Conservation (phyloP, 495 filamentous ascomycete genomes). For the Bathelium albidoporum region DNA sequence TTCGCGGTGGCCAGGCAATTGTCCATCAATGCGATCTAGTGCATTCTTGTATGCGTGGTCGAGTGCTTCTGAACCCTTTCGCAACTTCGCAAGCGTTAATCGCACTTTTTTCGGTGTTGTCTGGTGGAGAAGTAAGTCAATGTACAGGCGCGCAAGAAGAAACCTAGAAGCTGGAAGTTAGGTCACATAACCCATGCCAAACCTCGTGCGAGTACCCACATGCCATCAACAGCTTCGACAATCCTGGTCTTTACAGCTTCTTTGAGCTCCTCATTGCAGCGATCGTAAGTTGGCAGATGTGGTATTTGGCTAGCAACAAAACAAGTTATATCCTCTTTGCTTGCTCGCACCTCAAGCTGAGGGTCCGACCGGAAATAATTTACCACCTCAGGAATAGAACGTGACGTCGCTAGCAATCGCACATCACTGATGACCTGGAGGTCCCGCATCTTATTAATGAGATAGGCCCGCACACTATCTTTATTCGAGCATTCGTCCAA, state of each 20-base stretch:
- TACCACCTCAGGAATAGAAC: conserved; percentile 15
- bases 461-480: conserved; percentile 22
- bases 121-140: no score
- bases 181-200: not conserved
- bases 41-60: no score
- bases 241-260: conserved; percentile 13
- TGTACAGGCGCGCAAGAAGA: no score
- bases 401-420: conserved; percentile 22
- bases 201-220: conserved; percentile 10
- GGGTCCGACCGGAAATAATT: conserved; percentile 10
- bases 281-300: conserved; percentile 12
- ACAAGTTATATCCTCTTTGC: conserved; percentile 15
- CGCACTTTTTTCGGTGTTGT: no score
- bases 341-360: conserved; percentile 18
- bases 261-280: conserved; percentile 7
- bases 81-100: no score
- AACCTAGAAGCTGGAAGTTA: no score
- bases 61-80: no score
- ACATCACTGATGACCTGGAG: conserved; percentile 23
- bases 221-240: conserved; percentile 17
- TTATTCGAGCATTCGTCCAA: conserved; percentile 34
- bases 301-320: conserved; percentile 15
- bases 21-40: no score
- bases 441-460: conserved; percentile 27
- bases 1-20: no score